Evolutionary conservation across 78 protist species (phyloP).

Genomic region (Polysphondylium violaceum): DNA sequence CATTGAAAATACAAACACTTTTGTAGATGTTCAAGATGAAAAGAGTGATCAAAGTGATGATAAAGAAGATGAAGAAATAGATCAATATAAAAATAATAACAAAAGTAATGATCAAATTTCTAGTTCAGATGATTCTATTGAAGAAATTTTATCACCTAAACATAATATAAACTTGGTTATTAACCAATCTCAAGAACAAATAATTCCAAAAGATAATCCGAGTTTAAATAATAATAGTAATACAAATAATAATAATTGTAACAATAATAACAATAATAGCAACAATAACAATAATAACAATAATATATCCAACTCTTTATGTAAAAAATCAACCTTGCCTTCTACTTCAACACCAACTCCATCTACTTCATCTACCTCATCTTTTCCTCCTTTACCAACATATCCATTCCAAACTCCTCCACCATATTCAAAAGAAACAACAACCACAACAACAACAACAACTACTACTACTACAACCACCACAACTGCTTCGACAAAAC

Average conservation of each 20-base stretch:
- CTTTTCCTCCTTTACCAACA: constrained; percentile 27
- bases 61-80: not conserved
- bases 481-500: not conserved
- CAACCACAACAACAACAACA: not conserved
- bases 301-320: not conserved
- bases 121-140: no score
- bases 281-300: not conserved
- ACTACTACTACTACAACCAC: not conserved
- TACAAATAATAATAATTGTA: not conserved
- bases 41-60: not conserved
- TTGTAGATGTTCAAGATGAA: not conserved
- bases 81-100: not conserved
- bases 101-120: no score
- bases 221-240: not conserved
- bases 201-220: not conserved
- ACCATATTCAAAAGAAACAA: not conserved
- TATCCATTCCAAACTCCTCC: constrained; percentile 8
- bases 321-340: not conserved
- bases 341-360: not conserved
- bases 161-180: no score
- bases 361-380: no score
- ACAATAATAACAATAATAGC: not conserved
- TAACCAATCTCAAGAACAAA: no score
- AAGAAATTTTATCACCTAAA: no score
- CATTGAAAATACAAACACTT: not conserved